Evolutionary conservation across 768 basidiomycete genomes (phyloP), one percentile per base, ranked within the genome.

Genomic region (Naematelia aurantialba): DNA sequence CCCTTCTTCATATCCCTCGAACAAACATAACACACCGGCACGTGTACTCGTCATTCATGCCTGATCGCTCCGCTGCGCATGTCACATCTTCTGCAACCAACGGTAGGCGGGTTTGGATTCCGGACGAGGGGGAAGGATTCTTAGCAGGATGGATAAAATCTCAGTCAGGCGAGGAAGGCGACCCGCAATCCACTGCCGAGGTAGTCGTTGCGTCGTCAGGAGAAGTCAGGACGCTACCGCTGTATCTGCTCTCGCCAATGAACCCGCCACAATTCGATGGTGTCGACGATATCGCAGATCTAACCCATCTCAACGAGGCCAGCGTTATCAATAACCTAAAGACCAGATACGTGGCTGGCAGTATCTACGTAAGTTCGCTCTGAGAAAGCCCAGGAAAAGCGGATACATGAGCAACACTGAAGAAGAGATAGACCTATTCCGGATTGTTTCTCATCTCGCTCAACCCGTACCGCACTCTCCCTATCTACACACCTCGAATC

Each of bases 181-280:
- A 60, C 45, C 58, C 68, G 5, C 59, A 63, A 12, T 53, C 68
- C 3, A 65, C 83, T 14, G 90, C 86, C 1, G 86, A 93, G 67
- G 87, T 97, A 14, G 81, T 93, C 44, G 85, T 94, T 81, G 87
- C 89, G 39, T 82, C 86, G 2, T 86, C 86, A 44, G 89, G 88
- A 74, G 91, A 93, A 76, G 81, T 86, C 58, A 82, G 86, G 31
- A 82, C 73, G 31, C 83, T 94, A 3, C 87, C 88, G 14, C 82
- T 91, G 62, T 87, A 90, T 63, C 84, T 86, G 21, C 78, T 96
- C 42, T 89, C 87, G 70, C 93, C 93, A 81, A 94, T 94, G 92
- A 97, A 97, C 72, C 93, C 93, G 24, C 93, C 93, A 46, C 96
- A 97, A 79, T 99, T 98, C 76, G 93, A 98, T 80, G 85, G 91